These are phyloP conservation scores for Aspergillus spinulosporus DNA, from an alignment of 2,329 filamentous ascomycete species.

Conservation along the genomic window DNA sequence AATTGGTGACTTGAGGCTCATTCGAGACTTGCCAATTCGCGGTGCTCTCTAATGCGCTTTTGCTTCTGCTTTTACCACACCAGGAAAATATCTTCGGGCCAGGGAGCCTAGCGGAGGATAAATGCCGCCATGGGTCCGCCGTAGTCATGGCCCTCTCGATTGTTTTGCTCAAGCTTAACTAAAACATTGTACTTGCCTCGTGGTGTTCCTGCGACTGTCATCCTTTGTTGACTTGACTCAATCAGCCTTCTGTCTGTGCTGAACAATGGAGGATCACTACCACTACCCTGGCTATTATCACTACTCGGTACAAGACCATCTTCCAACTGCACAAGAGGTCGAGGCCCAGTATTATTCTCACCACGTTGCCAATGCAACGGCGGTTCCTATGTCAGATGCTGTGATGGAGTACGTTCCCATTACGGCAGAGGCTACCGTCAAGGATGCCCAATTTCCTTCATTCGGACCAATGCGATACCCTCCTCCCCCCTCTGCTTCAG, in stretches of 20 bases:
- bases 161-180: not conserved
- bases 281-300: constrained; percentile 3
- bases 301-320: not conserved
- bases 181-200: constrained; percentile 1
- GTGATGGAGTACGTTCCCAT: constrained; percentile 3
- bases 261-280: constrained; percentile 14
- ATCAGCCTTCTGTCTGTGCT: not conserved
- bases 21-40: constrained; percentile 4
- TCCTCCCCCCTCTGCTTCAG: not conserved
- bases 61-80: not conserved
- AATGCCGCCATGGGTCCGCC: constrained; percentile 13
- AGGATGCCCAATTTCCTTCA: not conserved
- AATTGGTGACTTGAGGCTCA: constrained; percentile 14
- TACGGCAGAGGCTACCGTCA: not conserved
- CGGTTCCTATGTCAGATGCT: not conserved
- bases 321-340: constrained; percentile 8
- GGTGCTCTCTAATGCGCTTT: not conserved
- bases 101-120: constrained; percentile 8
- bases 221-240: constrained; percentile 6
- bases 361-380: not conserved
- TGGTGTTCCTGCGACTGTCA: not conserved
- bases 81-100: not conserved
- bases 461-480: constrained; percentile 1
- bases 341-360: constrained; percentile 12
- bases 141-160: not conserved